Evolutionary conservation across 345 rosid genomes (phyloP), one percentile per base, ranked within the genome.

Genomic region (Acer negundo): DNA sequence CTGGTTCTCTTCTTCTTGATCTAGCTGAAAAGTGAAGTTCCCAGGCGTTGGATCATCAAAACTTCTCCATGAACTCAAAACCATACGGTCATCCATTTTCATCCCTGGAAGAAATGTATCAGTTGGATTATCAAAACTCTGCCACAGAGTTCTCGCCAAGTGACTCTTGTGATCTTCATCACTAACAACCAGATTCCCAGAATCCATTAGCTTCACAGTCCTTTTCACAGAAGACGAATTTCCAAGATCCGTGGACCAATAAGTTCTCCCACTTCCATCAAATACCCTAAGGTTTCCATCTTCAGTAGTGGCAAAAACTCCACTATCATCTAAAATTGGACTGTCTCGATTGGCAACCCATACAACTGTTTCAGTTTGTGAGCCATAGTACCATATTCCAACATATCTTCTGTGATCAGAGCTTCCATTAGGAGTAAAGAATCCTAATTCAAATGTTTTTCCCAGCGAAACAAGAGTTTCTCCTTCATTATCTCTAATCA

Each of bases 51-150:
- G 97, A 62, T 93, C 90, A 55, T 81, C 75, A 24, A 13, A 31
- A 63, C 87, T 82, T 69, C 64, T 80, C 94, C 96, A 93, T 8
- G 94, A 91, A 80, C 82, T 80, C 62, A 90, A 68, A 1, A 64
- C 72, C 67, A 84, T 31, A 1, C 79, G 69, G 58, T 73, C 79
- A 68, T 77, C 73, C 86, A 91, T 85, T 56, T 42, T 84, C 94
- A 90, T 90, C 53, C 93, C 91, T 10, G 87, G 85, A 70, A 90
- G 87, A 80, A 88, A 88, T 6, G 92, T 87, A 73, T 90, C 92
- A 9, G 89, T 84, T 47, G 90, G 92, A 67, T 84, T 55, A 20
- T 79, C 77, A 46, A 90, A 88, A 72, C 91, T 90, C 72, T 88
- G 65, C 89, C 91, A 88, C 17, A 78, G 70, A 23, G 17, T 12